Conservation (phyloP, 2,329 filamentous ascomycete genomes). For the Fusarium decemcellulare region DNA sequence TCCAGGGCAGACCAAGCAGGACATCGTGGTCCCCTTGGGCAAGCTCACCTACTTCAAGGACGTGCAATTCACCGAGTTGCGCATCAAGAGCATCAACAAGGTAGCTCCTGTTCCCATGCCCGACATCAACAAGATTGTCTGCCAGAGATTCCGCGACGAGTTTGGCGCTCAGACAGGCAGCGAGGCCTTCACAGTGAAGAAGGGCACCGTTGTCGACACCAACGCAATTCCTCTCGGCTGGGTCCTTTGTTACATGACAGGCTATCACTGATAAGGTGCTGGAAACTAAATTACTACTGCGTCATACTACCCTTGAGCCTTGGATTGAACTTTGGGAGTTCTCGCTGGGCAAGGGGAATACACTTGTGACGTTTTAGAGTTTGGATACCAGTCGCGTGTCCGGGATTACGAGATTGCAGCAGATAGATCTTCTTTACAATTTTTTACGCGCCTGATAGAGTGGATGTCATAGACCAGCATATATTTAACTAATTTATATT, state of each 20-base stretch:
- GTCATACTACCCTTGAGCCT: no score
- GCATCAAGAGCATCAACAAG: not conserved
- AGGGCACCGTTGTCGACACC: not conserved
- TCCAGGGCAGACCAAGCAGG: not conserved
- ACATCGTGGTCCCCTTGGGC: not conserved
- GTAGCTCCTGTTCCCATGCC: not conserved
- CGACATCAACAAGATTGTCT: not conserved
- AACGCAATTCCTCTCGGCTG: not conserved
- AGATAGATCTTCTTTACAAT: no score
- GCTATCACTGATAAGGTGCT: no score
- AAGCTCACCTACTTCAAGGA: not conserved
- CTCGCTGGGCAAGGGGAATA: no score
- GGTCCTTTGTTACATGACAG: slow-evolving; percentile 7
- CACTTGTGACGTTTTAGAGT: no score
- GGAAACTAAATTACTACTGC: no score
- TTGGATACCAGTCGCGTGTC: no score
- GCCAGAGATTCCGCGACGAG: not conserved
- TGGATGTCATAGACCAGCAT: no score
- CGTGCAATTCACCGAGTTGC: not conserved
- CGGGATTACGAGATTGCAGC: no score
- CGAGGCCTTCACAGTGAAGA: not conserved
- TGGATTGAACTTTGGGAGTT: no score
- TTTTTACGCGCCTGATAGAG: no score
- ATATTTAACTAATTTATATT: no score
- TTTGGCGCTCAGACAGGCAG: not conserved